Percentiles rank a stretch among this genome's conserved stretches.
Conservation (phyloP, 345 rosid genomes). For the Moringa oleifera region DNA sequence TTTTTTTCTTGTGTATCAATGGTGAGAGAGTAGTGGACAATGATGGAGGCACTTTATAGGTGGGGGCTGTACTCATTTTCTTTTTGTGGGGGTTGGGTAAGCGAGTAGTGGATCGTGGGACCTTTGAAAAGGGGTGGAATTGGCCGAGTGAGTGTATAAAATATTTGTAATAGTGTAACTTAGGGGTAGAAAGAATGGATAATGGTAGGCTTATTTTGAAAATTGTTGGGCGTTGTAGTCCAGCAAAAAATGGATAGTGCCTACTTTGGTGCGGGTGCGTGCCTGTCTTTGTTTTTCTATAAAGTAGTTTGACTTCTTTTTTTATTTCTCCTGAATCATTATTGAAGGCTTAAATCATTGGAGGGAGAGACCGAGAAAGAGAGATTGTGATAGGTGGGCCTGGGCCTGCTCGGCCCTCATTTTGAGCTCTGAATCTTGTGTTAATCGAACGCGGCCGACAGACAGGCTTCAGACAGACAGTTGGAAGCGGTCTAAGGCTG, state of each 20-base stretch:
- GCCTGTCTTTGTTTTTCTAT: conserved; percentile 17
- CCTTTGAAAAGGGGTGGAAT: conserved; percentile 46
- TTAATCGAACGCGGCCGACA: too few relatives aligned
- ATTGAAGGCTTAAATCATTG: conserved; percentile 19
- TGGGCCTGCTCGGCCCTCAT: too few relatives aligned
- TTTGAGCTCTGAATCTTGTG: too few relatives aligned
- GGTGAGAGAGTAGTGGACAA: conserved; percentile 52
- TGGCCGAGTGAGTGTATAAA: conserved; percentile 22
- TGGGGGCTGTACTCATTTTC: conserved; percentile 41
- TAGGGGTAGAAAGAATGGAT: conserved; percentile 21
- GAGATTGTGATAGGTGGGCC: too few relatives aligned
- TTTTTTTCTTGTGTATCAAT: conserved; percentile 29
- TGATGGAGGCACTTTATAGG: conserved; percentile 56
- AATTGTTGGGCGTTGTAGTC: conserved; percentile 13
- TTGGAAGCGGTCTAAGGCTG: too few relatives aligned
- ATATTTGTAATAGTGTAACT: conserved; percentile 11
- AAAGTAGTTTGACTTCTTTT: conserved; percentile 28
- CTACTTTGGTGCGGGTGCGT: conserved; percentile 14
- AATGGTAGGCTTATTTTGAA: conserved; percentile 18
- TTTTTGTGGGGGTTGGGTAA: too few relatives aligned
- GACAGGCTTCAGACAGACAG: too few relatives aligned
- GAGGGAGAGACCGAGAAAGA: not conserved
- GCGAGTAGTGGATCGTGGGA: conserved; percentile 70
- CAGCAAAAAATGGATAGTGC: conserved; percentile 17
- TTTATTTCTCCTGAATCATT: conserved; percentile 17